Base-by-base conservation (phyloP, 2,329 filamentous ascomycete genomes). In the Fusarium equiseti region DNA sequence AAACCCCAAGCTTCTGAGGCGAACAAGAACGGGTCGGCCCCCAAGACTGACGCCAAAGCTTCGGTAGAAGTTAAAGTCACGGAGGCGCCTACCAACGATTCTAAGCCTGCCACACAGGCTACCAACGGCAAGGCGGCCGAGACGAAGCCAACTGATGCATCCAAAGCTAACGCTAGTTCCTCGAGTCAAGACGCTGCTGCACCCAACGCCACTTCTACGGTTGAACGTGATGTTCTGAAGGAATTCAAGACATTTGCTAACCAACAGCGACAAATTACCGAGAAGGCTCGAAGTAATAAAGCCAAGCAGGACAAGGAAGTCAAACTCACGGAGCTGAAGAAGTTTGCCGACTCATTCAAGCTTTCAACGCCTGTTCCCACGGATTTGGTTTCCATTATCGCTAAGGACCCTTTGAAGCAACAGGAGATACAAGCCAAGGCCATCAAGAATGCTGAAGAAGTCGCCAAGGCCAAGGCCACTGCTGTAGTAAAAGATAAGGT, bases 341-440 rank as follows among this genome's bases (percentile, higher is more conserved):
- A 95, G 77, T 99, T 99, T 80, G 94, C 96, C 2, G 89, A 91
- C 73, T 96, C 89, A 78, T 99, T 99, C 86, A 98, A 98, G 82
- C 88, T 99, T 20, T 91, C 92, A 52, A 98, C 95, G 5, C 94
- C 95, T 8, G 94, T 99, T 13, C 96, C 96, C 2, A 90, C 89
- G 54, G 96, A 99, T 80, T 83, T 99, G 38, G 94, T 99, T 29
- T 91, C 93, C 3, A 99, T 99, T 72, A 91, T 99, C 66, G 95
- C 96, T 63, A 99, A 98, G 79, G 96, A 99, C 78, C 94, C 94
- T n/a, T 87, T 85, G 48, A 99, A 98, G 83, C 96, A 98, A 81
- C 90, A 94, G 76, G 90, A 95, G 77, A 98, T 99, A 69, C 91
- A 97, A 76, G 92, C 94, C 74, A 97, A 95, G 80, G 94, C 94